phyloP scores from a whole-genome alignment of 176 grass and related monocot species.

The Oryza nivara region DNA sequence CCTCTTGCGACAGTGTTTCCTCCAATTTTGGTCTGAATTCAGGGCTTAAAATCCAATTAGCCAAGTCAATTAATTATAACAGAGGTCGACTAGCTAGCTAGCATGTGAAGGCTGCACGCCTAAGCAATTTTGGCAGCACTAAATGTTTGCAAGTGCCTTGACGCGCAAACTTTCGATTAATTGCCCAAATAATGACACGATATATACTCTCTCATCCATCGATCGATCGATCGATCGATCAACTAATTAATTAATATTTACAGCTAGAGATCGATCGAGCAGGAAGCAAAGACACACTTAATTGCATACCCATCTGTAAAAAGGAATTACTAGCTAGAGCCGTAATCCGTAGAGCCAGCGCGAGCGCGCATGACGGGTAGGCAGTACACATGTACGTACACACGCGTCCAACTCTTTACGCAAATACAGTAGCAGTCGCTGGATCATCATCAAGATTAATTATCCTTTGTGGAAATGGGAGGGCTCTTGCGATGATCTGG shows the following conservation, averaged over 20 bases:
- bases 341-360: background rate
- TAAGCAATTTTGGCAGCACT: background rate
- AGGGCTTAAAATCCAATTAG: background rate
- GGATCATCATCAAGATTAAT: background rate
- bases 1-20: background rate
- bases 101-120: background rate
- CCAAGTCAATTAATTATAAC: background rate
- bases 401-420: slow-evolving; percentile 11
- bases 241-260: slow-evolving; percentile 16
- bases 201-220: background rate
- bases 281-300: background rate
- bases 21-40: background rate
- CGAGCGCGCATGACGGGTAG: background rate
- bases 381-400: background rate
- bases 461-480: background rate
- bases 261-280: background rate
- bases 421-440: slow-evolving; percentile 3
- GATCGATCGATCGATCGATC: background rate
- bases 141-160: slow-evolving; percentile 10
- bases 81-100: background rate
- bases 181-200: background rate
- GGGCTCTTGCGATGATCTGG: background rate
- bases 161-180: slow-evolving; percentile 38
- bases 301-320: slow-evolving; percentile 17
- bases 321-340: slow-evolving; percentile 1